These are phyloP conservation scores for Volutella citrinella DNA, from an alignment of 2,329 filamentous ascomycete genomes.

Conservation along the genomic window DNA sequence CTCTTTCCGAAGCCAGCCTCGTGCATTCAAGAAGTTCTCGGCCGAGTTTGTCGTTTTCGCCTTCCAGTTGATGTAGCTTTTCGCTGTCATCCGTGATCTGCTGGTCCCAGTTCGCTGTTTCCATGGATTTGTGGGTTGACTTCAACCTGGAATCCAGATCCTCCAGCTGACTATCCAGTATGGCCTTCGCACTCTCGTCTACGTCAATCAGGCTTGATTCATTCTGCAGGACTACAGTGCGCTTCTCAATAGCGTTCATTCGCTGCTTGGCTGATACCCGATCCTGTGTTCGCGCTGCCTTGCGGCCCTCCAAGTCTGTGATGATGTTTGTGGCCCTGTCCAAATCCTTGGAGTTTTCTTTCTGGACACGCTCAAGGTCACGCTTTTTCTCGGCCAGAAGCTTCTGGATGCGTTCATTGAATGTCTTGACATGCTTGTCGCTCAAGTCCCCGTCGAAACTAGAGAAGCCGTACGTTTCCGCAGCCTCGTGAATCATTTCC, in stretches of 20 bases:
- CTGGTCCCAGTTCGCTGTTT: conserved; percentile 64
- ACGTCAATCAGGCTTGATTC: conserved; percentile 71
- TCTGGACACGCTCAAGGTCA: conserved; percentile 70
- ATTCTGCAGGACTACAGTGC: conserved; percentile 62
- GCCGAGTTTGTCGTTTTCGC: conserved; percentile 67
- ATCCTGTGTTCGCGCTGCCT: conserved; percentile 68
- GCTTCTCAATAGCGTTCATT: conserved; percentile 70
- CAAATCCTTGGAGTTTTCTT: conserved; percentile 70
- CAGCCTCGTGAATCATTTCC: conserved; percentile 73
- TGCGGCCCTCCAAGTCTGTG: conserved; percentile 70
- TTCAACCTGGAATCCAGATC: conserved; percentile 64
- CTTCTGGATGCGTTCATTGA: conserved; percentile 74
- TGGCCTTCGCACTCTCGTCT: conserved; percentile 80
- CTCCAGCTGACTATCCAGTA: conserved; percentile 70
- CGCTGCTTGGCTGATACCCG: conserved; percentile 72
- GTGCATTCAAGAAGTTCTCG: conserved; percentile 83
- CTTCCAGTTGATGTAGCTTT: conserved; percentile 67
- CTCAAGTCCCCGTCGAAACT: conserved; percentile 80
- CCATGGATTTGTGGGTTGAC: conserved; percentile 60
- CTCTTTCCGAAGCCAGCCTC: conserved; percentile 75
- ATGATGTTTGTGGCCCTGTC: conserved; percentile 70
- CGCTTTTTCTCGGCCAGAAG: conserved; percentile 75
- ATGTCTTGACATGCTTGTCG: conserved; percentile 69
- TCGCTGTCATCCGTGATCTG: conserved; percentile 65
- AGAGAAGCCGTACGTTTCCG: conserved; percentile 72